Evolutionary conservation across 495 filamentous ascomycete species (phyloP).

Genomic region (Hypoxylon intermedium): DNA sequence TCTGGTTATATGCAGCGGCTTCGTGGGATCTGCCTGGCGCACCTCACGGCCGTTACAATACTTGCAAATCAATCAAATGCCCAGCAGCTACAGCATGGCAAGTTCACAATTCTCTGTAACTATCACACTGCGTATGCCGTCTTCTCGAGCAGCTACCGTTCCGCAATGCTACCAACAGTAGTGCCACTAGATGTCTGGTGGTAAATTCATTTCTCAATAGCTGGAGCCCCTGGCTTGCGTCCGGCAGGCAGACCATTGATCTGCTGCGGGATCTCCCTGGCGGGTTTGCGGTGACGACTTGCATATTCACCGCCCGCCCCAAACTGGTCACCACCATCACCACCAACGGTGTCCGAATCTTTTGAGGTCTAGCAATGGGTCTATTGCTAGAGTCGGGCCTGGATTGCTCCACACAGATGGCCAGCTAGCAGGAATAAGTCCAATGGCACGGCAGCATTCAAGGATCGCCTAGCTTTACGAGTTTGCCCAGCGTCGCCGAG

Average conservation of each 20-base stretch:
- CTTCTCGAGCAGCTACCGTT: slow-evolving; percentile 9
- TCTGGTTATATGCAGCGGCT: slow-evolving; percentile 34
- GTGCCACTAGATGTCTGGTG: background rate
- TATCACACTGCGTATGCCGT: slow-evolving; percentile 19
- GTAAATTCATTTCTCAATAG: background rate
- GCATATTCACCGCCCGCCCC: slow-evolving; percentile 14
- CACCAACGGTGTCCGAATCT: slow-evolving; percentile 2
- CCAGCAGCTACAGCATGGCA: slow-evolving; percentile 16
- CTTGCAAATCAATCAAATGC: slow-evolving; percentile 16
- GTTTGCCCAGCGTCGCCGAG: slow-evolving; percentile 34
- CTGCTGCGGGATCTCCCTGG: slow-evolving; percentile 23
- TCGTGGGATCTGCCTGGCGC: slow-evolving; percentile 9
- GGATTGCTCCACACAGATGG: slow-evolving; percentile 24
- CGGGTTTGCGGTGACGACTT: slow-evolving; percentile 9
- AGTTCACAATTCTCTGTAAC: slow-evolving; percentile 13
- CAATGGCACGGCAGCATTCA: slow-evolving; percentile 22
- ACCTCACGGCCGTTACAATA: slow-evolving; percentile 20
- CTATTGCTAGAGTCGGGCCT: slow-evolving; percentile 31
- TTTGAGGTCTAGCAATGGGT: slow-evolving; percentile 21
- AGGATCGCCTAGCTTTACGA: slow-evolving; percentile 19
- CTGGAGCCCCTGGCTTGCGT: slow-evolving; percentile 11
- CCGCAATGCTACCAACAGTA: slow-evolving; percentile 11
- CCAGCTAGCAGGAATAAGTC: slow-evolving; percentile 17
- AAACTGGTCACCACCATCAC: slow-evolving; percentile 13
- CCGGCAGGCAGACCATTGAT: slow-evolving; percentile 6